Conservation (phyloP, 495 filamentous ascomycete genomes). For the Recurvomyces mirabilis region DNA sequence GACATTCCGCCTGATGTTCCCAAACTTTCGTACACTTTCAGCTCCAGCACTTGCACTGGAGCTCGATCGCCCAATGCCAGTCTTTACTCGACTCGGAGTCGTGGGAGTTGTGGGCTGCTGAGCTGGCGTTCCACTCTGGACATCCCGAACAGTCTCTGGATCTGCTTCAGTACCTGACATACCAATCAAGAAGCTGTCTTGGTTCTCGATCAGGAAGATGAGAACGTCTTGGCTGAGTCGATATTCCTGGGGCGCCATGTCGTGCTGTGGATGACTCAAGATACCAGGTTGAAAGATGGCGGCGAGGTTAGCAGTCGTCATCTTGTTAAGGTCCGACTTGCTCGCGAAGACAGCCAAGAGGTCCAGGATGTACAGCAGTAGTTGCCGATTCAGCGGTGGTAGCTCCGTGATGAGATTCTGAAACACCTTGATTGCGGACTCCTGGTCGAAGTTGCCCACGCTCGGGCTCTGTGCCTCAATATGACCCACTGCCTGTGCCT, state of each 20-base stretch:
- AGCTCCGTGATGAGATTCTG: slow-evolving; percentile 86
- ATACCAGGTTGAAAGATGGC: slow-evolving; percentile 97
- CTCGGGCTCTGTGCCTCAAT: slow-evolving; percentile 43
- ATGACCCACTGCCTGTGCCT: slow-evolving; percentile 56
- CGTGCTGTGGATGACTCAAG: slow-evolving; percentile 84
- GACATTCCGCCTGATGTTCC: slow-evolving; percentile 70
- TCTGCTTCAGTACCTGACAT: slow-evolving; percentile 89
- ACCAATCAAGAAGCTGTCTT: slow-evolving; percentile 60
- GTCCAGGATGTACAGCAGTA: slow-evolving; percentile 93
- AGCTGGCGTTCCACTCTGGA: slow-evolving; percentile 56
- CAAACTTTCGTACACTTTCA: slow-evolving; percentile 71
- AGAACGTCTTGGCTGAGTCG: slow-evolving; percentile 91
- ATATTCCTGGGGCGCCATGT: slow-evolving; percentile 90
- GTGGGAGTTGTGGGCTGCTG: slow-evolving; percentile 39
- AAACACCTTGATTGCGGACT: slow-evolving; percentile 67
- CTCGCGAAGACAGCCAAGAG: slow-evolving; percentile 96
- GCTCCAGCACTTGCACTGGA: slow-evolving; percentile 81
- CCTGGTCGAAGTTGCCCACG: slow-evolving; percentile 56
- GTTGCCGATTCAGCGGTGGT: slow-evolving; percentile 84
- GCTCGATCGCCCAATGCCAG: slow-evolving; percentile 56
- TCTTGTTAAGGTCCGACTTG: slow-evolving; percentile 91
- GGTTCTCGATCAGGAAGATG: slow-evolving; percentile 96
- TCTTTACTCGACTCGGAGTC: slow-evolving; percentile 42
- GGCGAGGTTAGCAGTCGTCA: slow-evolving; percentile 90
- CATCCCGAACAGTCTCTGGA: slow-evolving; percentile 74